Base-by-base conservation (phyloP, 2,329 filamentous ascomycete genomes). In the Hypoxylon sp. region DNA sequence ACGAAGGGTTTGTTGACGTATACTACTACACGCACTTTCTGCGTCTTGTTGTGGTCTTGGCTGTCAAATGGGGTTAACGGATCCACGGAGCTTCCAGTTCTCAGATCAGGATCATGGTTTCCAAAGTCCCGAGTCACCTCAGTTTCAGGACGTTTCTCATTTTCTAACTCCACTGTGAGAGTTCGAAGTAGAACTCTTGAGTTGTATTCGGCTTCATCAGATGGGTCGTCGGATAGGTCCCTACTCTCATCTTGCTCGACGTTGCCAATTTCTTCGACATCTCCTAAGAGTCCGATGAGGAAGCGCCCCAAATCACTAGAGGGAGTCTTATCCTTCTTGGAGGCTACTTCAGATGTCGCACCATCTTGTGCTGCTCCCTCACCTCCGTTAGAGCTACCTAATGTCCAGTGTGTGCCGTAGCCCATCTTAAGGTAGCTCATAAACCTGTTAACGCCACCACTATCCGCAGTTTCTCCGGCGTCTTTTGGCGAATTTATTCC, bases 1-100 rank as follows among this genome's bases (percentile, higher is more conserved):
- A 95, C 87, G 79, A 95, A 95, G 0, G 93, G 93, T 24, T 86
- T 87, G 77, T 90, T 89, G 50, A 91, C 87, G 75, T 94, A 94
- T 54, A 94, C 86, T 6, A 94, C 86, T 1, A 93, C 90, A 0
- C 90, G 87, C 46, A 94, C 78, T 72, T 86, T 88, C 65, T 84
- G 82, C 1, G 82, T 81, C 74, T 87, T 87, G 75, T 85, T 87
- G 63, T 81, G 79, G 70, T 88, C 85, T 70, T 86, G 86, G 65
- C 78, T 82, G 69, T 83, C 79, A 65, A 82, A 83, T 11, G 72
- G 68, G 19, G 70, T 68, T 27, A 68, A 62, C 10, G 71, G 64
- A 29, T 75, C 71, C 46, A 57, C 56, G 17, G 65, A 64, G 35
- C 72, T 69, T 56, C 61, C 74, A 39, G 29, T 59, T 17, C 63